Evolutionary conservation across 345 rosid species (phyloP), one percentile per base, ranked within the genome.

Genomic region (Rhizophora mangle): DNA sequence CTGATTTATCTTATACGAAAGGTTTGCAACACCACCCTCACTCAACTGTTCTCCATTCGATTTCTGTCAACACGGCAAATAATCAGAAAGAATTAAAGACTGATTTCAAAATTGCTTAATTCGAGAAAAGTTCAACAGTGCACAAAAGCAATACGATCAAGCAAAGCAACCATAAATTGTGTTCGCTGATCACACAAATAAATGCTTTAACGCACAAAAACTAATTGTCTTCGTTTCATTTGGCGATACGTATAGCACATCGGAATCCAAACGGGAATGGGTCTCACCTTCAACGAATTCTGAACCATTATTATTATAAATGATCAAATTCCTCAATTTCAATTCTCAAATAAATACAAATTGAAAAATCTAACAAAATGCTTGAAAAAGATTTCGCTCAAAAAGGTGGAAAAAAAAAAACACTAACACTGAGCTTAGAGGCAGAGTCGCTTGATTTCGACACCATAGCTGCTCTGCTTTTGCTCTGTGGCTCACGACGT

Each of bases 1-100:
- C 81, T 85, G 89, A 84, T 70, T 82, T 77, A 94, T 72, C 79
- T 81, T 89, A 58, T 74, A 60, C n/a, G 80, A 69, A 76, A 94
- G 85, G 78, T 86, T 88, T 68, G 81, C 91, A 53, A 79, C 59
- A 47, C 78, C 80, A 47, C 76, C 80, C 37, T 69, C 86, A 68
- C 21, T 70, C 11, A 77, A 79, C 70, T 72, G 78, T 60, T 88
- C 96, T 68, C 84, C 93, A 67, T 71, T 67, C 60, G 77, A 83
- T 72, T 87, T 88, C 89, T 83, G 80, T 68, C 67, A 61, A 62
- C 18, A 43, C 18, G 19, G 15, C 16, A 43, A 5, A 15, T 3
- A 43, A 43, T 0, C 49, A 43, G 49, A 43, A 13, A 43, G 6
- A 43, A 43, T 43, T 1, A 43, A 13, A 43, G 19, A 43, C 4